Percentiles rank a stretch among this genome's conserved stretches.
These are phyloP conservation scores for Alternaria rosae DNA, from an alignment of 2,329 filamentous ascomycete species.

Conservation along the genomic window DNA sequence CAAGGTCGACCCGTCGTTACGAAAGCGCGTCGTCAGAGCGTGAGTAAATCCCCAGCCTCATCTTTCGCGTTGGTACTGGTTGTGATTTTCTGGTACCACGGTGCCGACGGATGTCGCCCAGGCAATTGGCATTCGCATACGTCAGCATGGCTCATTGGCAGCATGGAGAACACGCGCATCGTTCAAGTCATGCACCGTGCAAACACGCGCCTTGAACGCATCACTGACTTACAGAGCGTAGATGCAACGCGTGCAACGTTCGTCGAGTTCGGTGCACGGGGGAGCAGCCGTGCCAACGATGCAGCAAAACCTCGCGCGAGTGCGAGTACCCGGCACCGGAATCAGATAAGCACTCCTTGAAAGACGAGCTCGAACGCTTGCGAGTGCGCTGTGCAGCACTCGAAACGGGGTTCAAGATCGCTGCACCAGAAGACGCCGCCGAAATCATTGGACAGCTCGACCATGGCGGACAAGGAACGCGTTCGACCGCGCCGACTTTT, in stretches of 20 bases:
- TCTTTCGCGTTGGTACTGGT: neutral
- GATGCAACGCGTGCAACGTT: constrained; percentile 39
- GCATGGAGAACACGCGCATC: neutral
- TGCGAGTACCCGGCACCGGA: constrained; percentile 36
- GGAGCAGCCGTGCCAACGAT: constrained; percentile 36
- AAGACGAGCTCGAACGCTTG: constrained; percentile 32
- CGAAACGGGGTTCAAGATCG: constrained; percentile 24
- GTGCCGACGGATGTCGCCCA: neutral
- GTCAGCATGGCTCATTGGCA: constrained; percentile 1
- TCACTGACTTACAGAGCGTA: constrained; percentile 16
- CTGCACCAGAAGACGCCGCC: constrained; percentile 24
- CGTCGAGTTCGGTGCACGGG: constrained; percentile 37
- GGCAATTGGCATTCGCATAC: neutral
- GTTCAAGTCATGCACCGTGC: neutral
- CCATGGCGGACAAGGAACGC: constrained; percentile 11
- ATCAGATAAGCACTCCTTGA: constrained; percentile 25
- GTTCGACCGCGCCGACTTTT: constrained; percentile 13
- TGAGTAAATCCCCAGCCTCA: constrained; percentile 16
- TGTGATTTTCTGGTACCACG: neutral
- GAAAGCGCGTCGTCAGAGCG: constrained; percentile 34
- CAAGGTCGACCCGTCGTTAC: constrained; percentile 31
- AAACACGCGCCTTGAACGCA: neutral
- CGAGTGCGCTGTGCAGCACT: constrained; percentile 30
- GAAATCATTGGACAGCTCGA: constrained; percentile 22
- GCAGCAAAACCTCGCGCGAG: constrained; percentile 21